Base-by-base conservation (phyloP, 257 asterid genomes). In the Ballota nigra region DNA sequence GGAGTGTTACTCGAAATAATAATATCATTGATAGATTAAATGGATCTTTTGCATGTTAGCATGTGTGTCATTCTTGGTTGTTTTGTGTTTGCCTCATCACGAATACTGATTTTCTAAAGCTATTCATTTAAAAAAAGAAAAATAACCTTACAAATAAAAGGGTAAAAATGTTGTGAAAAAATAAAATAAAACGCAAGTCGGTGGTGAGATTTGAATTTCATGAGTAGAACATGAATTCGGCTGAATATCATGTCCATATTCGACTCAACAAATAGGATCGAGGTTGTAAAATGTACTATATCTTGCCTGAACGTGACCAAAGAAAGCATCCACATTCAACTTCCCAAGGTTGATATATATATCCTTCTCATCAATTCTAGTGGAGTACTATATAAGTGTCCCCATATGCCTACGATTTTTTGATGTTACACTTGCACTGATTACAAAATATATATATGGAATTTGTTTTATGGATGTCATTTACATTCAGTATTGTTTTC, bases 251-350 rank as follows among this genome's bases (percentile, higher is more conserved):
- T 56, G 66, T 49, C 70, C 79, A 51, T 18, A 26, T 75, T 34
- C 71, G 69, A n/a, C n/a, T 13, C 12, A 2, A 7, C 8, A 62
- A 34, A 34, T 36, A n/a, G n/a, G 38, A 33, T 23, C 11, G 45
- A 7, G 45, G 10, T n/a, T 24, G 60, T 19, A 1, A 34, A 70
- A 26, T 28, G 8, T 36, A 33, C 23, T 20, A 19, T 55, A 3
- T n/a, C n/a, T 8, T 45, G 45, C 22, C 13, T 63, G 76, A 70
- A 76, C 52, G 6, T 64, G 72, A n/a, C 73, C 73, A 13, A 40
- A 5, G 52, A 75, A 75, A 61, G 66, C 79, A 75, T 56, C 76
- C 71, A 16, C 51, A 52, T 76, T 69, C 76, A 61, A 34, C 47
- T 1, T 36, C 45, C 29, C 4, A 47, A 6, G 6, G 13, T 18